Conservation (phyloP, 2,329 filamentous ascomycete species). For the Eutypella sp. region DNA sequence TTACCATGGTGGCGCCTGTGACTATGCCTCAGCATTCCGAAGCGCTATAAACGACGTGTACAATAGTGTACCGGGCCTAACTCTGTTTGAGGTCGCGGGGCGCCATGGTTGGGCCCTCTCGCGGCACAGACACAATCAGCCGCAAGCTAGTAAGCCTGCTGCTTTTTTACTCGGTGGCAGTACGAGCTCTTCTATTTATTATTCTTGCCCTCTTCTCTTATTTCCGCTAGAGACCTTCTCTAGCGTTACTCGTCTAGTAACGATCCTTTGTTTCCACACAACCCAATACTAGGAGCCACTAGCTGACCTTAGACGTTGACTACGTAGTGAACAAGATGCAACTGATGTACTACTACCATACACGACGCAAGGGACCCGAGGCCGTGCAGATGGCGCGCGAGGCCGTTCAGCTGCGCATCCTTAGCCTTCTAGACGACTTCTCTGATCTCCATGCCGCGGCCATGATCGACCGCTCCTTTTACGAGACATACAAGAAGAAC, state of each 20-base stretch:
- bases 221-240: too few species aligned
- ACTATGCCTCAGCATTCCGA: slow-evolving; percentile 43
- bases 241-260: too few species aligned
- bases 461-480: slow-evolving; percentile 37
- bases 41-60: slow-evolving; percentile 45
- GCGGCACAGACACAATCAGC: slow-evolving; percentile 31
- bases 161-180: too few species aligned
- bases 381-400: slow-evolving; percentile 14
- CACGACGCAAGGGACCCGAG: not conserved
- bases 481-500: slow-evolving; percentile 40
- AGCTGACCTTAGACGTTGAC: not conserved
- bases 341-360: not conserved
- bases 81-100: slow-evolving; percentile 43
- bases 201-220: too few species aligned
- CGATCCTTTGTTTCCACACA: too few species aligned
- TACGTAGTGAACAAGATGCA: not conserved
- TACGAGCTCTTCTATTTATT: too few species aligned
- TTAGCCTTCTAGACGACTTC: slow-evolving; percentile 34
- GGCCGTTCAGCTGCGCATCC: slow-evolving; percentile 33
- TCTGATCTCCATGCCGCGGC: slow-evolving; percentile 40
- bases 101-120: slow-evolving; percentile 46
- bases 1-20: slow-evolving; percentile 39
- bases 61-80: slow-evolving; percentile 45
- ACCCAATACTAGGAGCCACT: too few species aligned
- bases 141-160: slow-evolving; percentile 26